These are phyloP conservation scores for Lophiotrema nucula DNA, from an alignment of 495 filamentous ascomycete species.

Conservation along the genomic window DNA sequence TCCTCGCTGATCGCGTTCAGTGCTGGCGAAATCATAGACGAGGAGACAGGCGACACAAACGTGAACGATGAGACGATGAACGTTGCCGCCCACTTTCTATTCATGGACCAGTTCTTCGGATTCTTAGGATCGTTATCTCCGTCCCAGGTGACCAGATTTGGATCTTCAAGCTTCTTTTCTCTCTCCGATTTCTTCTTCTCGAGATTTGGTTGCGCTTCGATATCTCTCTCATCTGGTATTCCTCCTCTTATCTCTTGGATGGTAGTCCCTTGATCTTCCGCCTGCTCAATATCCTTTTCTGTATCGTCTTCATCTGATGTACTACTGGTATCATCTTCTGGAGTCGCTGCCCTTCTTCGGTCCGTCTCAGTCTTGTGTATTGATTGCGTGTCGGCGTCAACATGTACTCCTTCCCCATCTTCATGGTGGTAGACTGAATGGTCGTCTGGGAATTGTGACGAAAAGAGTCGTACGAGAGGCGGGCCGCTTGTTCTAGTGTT, in stretches of 20 bases:
- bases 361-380: conserved; percentile 16
- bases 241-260: conserved; percentile 36
- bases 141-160: conserved; percentile 44
- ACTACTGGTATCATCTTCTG: conserved; percentile 6
- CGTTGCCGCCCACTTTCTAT: conserved; percentile 67
- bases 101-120: conserved; percentile 45
- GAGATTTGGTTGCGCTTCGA: conserved; percentile 33
- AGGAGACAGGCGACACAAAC: conserved; percentile 70
- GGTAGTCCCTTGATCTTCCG: conserved; percentile 25
- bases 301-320: too few species aligned
- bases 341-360: background rate
- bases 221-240: conserved; percentile 35
- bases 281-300: conserved; percentile 18
- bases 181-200: conserved; percentile 37
- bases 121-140: conserved; percentile 42
- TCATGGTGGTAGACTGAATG: conserved; percentile 36
- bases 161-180: conserved; percentile 40
- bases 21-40: conserved; percentile 72
- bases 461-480: conserved; percentile 25
- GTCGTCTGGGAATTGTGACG: conserved; percentile 32
- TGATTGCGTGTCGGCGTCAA: conserved; percentile 12
- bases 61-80: conserved; percentile 51
- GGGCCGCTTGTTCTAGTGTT: conserved; percentile 17
- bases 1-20: conserved; percentile 56
- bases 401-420: conserved; percentile 16